Base-by-base conservation (phyloP, 1,139 yeast genomes). In the Saccharomycopsis hybrid region DNA sequence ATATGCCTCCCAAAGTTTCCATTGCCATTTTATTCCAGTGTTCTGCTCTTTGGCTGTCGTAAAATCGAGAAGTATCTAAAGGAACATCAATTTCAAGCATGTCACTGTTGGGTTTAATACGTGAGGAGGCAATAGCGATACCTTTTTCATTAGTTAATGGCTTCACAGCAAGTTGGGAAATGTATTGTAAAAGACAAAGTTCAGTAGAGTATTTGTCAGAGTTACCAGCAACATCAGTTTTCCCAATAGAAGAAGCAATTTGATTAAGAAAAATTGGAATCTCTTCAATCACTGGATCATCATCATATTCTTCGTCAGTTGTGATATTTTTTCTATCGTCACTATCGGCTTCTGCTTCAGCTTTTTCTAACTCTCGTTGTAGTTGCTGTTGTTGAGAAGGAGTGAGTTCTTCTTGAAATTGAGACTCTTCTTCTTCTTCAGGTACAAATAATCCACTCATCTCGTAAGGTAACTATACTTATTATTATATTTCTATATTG, bases 281-380 rank as follows among this genome's bases (percentile, higher is more conserved):
- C 46, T 86, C 86, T 47, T 78, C 75, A 1, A 89, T 73, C 7
- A 92, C 75, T 1, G 95, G 95, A 66, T 90, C 97, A 39, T 80
- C 87, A 0, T 33, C 28, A 9, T 43, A 30, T 8, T 36, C 39
- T 31, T n/a, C n/a, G n/a, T n/a, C n/a, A n/a, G n/a, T n/a, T n/a
- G n/a, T n/a, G n/a, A n/a, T n/a, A n/a, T n/a, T n/a, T n/a, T n/a
- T n/a, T n/a, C n/a, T n/a, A n/a, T n/a, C n/a, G n/a, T n/a, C n/a
- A n/a, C n/a, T n/a, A n/a, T n/a, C n/a, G n/a, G n/a, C n/a, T n/a
- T n/a, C n/a, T n/a, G n/a, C n/a, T n/a, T n/a, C n/a, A n/a, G n/a
- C n/a, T n/a, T n/a, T n/a, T n/a, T n/a, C n/a, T n/a, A n/a, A n/a
- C n/a, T n/a, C n/a, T n/a, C n/a, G n/a, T n/a, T n/a, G n/a, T n/a